Base-by-base conservation (phyloP, 2,329 filamentous ascomycete genomes). In the Colletotrichum tanaceti region DNA sequence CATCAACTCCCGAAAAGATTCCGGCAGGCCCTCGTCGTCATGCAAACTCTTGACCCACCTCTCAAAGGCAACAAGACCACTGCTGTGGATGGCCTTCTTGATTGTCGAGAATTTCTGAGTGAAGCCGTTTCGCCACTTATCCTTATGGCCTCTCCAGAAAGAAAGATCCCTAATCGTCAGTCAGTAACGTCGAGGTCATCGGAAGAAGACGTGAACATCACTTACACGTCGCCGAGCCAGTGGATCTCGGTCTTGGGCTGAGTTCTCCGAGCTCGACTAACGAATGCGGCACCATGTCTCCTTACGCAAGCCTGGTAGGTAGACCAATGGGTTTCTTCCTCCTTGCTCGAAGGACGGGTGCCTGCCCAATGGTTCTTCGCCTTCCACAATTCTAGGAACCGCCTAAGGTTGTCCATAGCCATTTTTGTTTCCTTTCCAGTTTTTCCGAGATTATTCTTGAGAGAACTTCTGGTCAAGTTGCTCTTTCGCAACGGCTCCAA, bases 271-370 rank as follows among this genome's bases (percentile, higher is more conserved):
- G 41, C 32, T 10, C 16, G 58, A 9, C 49, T 50, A 1, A 11
- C 14, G 13, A 54, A 61, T 6, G 14, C 3, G 1, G 47, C 60
- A 1, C 71, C 71, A 1, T 52, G 1, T 14, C 65, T 50, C 14
- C n/a, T 41, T 18, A 70, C 61, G 7, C 60, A 70, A 4, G 69
- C 69, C 7, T n/a, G 55, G 35, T 63, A 72, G 0, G 71, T 72
- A 3, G 50, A 18, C 55, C 57, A 64, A 13, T 71, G 58, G 7
- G 65, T 10, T 14, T 35, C 54, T 4, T 55, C 58, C 7, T 32
- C 7, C 7, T 32, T 32, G 28, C 28, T 32, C 28, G 28, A 32
- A 32, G 28, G 7, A 2, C 28, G 28, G 28, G 11, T 60, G 9
- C 18, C 32, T 50, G 28, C 55, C 14, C 35, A 22, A 1, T 20